Conservation (phyloP, 768 basidiomycete species). For the Suillus tomentosus region DNA sequence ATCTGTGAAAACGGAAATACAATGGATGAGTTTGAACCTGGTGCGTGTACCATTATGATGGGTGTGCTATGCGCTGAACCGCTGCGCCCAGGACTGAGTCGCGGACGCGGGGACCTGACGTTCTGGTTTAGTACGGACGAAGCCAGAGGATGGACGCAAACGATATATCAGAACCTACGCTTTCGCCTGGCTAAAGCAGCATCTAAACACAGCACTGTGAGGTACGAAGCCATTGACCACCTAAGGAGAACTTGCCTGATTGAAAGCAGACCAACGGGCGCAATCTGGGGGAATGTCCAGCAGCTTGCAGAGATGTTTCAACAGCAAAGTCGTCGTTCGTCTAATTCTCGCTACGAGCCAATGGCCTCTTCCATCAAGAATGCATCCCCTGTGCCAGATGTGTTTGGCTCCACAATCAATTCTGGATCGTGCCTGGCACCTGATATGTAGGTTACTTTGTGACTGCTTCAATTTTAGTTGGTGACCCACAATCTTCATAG, state of each 20-base stretch:
- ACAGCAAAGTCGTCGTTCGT: constrained; percentile 18
- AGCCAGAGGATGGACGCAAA: constrained; percentile 19
- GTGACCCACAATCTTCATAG: constrained; percentile 15
- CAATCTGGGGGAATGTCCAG: constrained; percentile 20
- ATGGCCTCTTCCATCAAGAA: not conserved
- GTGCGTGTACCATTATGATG: constrained; percentile 19
- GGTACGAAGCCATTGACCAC: constrained; percentile 18
- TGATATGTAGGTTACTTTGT: constrained; percentile 20
- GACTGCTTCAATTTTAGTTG: not conserved
- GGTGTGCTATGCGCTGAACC: not conserved
- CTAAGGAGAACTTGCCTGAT: constrained; percentile 7
- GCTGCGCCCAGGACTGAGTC: constrained; percentile 20
- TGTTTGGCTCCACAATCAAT: constrained; percentile 18
- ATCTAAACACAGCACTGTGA: not conserved
- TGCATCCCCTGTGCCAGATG: constrained; percentile 19
- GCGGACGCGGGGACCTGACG: constrained; percentile 13
- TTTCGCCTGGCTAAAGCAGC: constrained; percentile 14
- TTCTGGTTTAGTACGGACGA: constrained; percentile 27
- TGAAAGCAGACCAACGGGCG: constrained; percentile 16
- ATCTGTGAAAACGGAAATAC: not conserved
- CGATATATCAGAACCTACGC: constrained; percentile 27
- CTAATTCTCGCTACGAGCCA: not conserved
- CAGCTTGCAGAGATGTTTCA: constrained; percentile 19
- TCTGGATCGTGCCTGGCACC: constrained; percentile 12
- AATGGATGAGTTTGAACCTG: constrained; percentile 21